Evolutionary conservation across 352 stramenopile genomes (phyloP).

Genomic region (Globisporangium viniferum): DNA sequence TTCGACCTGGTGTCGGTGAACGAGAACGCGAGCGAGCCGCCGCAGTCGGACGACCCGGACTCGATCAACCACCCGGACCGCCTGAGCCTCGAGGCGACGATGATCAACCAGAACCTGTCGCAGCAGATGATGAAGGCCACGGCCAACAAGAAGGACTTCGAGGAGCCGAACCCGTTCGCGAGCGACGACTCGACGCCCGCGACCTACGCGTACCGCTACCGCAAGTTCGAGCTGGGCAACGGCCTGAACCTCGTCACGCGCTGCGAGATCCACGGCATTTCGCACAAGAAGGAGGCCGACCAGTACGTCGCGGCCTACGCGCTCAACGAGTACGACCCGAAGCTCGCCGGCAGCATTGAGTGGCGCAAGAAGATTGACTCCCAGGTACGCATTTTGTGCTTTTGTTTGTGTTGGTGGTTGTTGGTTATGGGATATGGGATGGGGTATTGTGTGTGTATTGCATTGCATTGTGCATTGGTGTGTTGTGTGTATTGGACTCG

Average conservation of each 20-base stretch:
- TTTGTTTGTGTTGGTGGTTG: not conserved
- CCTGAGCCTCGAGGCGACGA: constrained; percentile 95
- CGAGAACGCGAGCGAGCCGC: constrained; percentile 93
- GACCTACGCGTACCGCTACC: constrained; percentile 96
- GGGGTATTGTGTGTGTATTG: constrained; percentile 16
- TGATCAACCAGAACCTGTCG: constrained; percentile 99
- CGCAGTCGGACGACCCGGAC: constrained; percentile 77
- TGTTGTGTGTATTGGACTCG: constrained; percentile 34
- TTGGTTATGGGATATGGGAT: constrained; percentile 6
- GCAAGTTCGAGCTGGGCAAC: constrained; percentile 93
- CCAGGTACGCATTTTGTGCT: constrained; percentile 43
- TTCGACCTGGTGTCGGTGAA: constrained; percentile 96
- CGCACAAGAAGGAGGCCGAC: constrained; percentile 82
- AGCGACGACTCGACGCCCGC: constrained; percentile 93
- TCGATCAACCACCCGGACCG: constrained; percentile 96
- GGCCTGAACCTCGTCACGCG: constrained; percentile 89
- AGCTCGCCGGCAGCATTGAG: constrained; percentile 81
- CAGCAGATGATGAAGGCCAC: constrained; percentile 93
- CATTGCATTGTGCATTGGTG: constrained; percentile 4
- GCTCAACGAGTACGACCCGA: constrained; percentile 97
- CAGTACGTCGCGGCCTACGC: constrained; percentile 95
- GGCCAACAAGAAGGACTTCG: constrained; percentile 56
- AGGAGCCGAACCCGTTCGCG: constrained; percentile 92
- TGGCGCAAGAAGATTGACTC: constrained; percentile 98
- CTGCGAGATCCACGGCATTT: constrained; percentile 94